Evolutionary conservation across 768 basidiomycete species (phyloP).

Genomic region (Suillus brevipes): DNA sequence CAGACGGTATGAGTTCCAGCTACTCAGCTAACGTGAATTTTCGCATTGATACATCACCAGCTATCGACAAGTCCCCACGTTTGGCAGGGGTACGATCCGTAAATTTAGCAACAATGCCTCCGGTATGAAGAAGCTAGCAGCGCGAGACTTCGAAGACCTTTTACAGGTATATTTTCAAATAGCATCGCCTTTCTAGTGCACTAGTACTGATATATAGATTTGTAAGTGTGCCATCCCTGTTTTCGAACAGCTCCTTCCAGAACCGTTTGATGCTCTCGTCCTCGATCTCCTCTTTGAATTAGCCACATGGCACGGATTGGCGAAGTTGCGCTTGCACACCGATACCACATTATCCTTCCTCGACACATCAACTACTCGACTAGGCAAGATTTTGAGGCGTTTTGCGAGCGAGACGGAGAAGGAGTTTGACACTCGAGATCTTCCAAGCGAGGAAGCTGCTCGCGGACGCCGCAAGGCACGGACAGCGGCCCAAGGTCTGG

Average conservation of each 20-base stretch:
- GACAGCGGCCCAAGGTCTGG: background rate
- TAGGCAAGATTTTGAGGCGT: slow-evolving; percentile 24
- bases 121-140: slow-evolving; percentile 35
- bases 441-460: slow-evolving; percentile 32
- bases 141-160: slow-evolving; percentile 3
- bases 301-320: slow-evolving; percentile 23
- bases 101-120: slow-evolving; percentile 32
- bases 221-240: slow-evolving; percentile 30
- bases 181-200: background rate
- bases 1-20: background rate
- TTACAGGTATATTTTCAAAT: background rate
- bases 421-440: slow-evolving; percentile 28
- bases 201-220: background rate
- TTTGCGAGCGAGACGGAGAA: slow-evolving; percentile 26
- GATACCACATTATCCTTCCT: slow-evolving; percentile 5
- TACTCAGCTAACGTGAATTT: background rate
- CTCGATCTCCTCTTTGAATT: slow-evolving; percentile 26
- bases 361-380: slow-evolving; percentile 13
- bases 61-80: slow-evolving; percentile 30
- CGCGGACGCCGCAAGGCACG: slow-evolving; percentile 12
- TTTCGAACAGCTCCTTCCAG: slow-evolving; percentile 30
- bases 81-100: slow-evolving; percentile 33
- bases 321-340: slow-evolving; percentile 25
- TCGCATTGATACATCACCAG: slow-evolving; percentile 14
- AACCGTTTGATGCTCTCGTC: slow-evolving; percentile 14